Evolutionary conservation across 2,329 filamentous ascomycete genomes (phyloP), one percentile per base, ranked within the genome.

Genomic region (Xylaria sp.): DNA sequence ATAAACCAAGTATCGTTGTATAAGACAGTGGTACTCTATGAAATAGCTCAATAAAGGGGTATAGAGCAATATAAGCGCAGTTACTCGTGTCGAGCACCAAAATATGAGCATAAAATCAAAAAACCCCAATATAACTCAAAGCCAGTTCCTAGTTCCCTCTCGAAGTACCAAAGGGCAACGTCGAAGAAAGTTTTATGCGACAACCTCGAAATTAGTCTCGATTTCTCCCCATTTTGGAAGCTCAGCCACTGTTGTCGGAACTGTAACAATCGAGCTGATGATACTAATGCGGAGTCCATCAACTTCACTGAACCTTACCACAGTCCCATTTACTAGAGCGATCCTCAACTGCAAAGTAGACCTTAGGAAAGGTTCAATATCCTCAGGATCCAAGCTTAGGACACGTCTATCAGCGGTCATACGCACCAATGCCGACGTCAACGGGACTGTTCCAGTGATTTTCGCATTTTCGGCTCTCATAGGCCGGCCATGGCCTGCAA

Each of bases 361-460:
- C 23, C 67, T 68, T n/a, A 85, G 74, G 61, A 79, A 83, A 1
- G 79, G 77, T 37, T 75, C 72, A 2, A 80, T 75, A 7, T 72
- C 73, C 0, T 65, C 66, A 0, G 75, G 68, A 2, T 76, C 74
- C 19, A 85, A 70, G 62, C 76, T 72, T 1, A 66, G 52, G n/a
- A 85, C 61, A 13, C 67, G 67, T 5, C 76, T 75, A 0, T 68
- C 68, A 1, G 71, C 71, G 3, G 83, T 74, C 69, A 79, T 75
- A 47, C 77, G 75, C 63, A 82, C 73, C 54, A 87, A 69, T 3
- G 79, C 77, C 6, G 78, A 77, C 2, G 84, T 86, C 63, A 87
- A 68, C 0, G 84, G 84, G 11, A 85, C 73, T 0, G 83, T 81
- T 1, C 83, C 82, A 1, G 82, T 78, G 15, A 83, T 27, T 71